Base-by-base conservation (phyloP, 2,329 filamentous ascomycete species). In the Aspergillus aculeatus region DNA sequence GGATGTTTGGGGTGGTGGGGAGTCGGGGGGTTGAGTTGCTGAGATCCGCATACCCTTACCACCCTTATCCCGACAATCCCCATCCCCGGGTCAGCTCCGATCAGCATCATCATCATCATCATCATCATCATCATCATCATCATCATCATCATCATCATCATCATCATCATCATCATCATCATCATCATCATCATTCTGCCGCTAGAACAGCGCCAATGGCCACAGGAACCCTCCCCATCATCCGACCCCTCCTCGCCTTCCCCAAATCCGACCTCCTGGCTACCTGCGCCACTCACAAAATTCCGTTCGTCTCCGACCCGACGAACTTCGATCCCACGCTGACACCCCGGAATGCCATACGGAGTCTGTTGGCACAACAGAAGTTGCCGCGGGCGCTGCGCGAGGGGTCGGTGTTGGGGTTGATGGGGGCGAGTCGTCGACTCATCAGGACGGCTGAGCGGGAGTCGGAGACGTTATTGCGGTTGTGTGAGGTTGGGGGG, bases 301-400 rank as follows among this genome's bases (percentile, higher is more conserved):
- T 96, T 10, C 77, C 79, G 0, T 98, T 91, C 89, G 90, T 92
- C 63, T 91, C 95, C 71, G 95, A 99, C 72, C 78, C 81, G 47
- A 97, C 93, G 1, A 99, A 99, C 70, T 75, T 81, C 16, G 89
- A 97, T 68, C 83, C 81, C 9, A 92, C 88, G 0, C 77, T 96
- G 60, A 96, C 95, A 0, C 77, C 83, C 49, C 85, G 95, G 41
- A 99, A 99, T 69, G 87, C 94, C 0, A 81, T 97, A 41, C 86
- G 94, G 32, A 79, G 89, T 71, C 73, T 96, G 48, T 81, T 85
- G 21, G 77, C 80, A 26, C 75, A 82, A 4, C 76, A 87, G 59
- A 69, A 73, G 2, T 77, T 98, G 4, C 94, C 95, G 0, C 73
- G 73, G 10, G 91, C 92, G 0, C 77, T 98, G 2, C 85, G 85